These are phyloP conservation scores for Candida alai DNA, from an alignment of 805 yeast genomes.

Conservation along the genomic window DNA sequence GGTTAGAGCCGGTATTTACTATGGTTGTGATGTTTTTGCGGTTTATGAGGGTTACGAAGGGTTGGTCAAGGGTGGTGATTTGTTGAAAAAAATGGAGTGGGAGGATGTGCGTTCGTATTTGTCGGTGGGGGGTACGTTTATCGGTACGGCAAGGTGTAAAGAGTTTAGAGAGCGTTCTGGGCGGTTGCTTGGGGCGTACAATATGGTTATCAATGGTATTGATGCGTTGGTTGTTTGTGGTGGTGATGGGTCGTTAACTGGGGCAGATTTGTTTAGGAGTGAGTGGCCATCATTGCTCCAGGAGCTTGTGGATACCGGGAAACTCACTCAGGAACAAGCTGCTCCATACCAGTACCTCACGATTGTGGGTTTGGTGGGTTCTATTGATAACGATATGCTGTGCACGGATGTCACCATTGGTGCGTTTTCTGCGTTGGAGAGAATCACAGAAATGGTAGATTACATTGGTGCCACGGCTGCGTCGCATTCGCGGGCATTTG, in stretches of 20 bases:
- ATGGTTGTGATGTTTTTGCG: conserved; percentile 63
- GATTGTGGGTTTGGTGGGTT: conserved; percentile 74
- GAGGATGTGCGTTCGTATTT: conserved; percentile 70
- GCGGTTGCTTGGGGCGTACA: conserved; percentile 57
- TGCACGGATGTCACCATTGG: conserved; percentile 82
- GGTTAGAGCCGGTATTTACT: conserved; percentile 61
- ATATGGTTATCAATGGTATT: conserved; percentile 66
- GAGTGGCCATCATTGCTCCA: conserved; percentile 74
- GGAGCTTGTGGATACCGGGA: conserved; percentile 47
- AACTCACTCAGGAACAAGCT: conserved; percentile 44
- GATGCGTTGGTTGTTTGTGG: conserved; percentile 80
- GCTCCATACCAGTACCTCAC: conserved; percentile 53
- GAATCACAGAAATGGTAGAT: conserved; percentile 73
- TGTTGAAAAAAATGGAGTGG: conserved; percentile 64
- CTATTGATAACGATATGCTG: conserved; percentile 86
- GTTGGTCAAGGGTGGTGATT: conserved; percentile 60
- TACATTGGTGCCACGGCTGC: conserved; percentile 82
- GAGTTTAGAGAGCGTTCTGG: conserved; percentile 68
- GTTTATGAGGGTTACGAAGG: conserved; percentile 76
- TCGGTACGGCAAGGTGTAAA: conserved; percentile 74
- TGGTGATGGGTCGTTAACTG: conserved; percentile 81
- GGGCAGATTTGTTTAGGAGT: conserved; percentile 71
- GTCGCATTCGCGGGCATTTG: conserved; percentile 80
- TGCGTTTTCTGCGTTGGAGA: conserved; percentile 70
- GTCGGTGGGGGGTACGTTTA: conserved; percentile 69